Percentiles rank a stretch among this genome's conserved stretches.
These are phyloP conservation scores for Eucalyptus camaldulensis DNA, from an alignment of 345 rosid species.

Conservation along the genomic window DNA sequence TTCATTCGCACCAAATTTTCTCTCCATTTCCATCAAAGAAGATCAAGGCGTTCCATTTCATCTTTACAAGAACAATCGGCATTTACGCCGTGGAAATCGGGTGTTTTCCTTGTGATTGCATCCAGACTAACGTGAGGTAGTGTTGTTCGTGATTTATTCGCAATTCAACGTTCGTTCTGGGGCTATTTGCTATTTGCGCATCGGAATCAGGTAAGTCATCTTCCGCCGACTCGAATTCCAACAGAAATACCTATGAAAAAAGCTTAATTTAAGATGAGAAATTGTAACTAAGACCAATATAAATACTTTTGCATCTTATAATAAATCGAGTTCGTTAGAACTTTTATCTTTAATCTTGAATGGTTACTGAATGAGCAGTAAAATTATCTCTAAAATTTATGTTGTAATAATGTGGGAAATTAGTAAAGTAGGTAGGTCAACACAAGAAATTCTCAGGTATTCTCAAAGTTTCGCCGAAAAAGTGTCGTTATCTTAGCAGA, in stretches of 20 bases:
- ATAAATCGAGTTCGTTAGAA: neutral
- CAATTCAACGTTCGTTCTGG: too few relatives aligned
- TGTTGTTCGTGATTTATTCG: too few relatives aligned
- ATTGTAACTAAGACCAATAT: rapidly evolving
- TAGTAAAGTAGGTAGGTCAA: neutral
- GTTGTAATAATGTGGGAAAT: rapidly evolving
- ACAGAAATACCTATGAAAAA: rapidly evolving
- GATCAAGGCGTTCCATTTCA: too few relatives aligned
- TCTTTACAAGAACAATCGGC: too few relatives aligned
- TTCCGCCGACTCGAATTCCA: too few relatives aligned
- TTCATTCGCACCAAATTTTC: too few relatives aligned
- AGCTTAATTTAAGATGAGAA: neutral
- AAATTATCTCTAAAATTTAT: neutral
- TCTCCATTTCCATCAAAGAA: too few relatives aligned
- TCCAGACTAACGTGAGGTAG: too few relatives aligned
- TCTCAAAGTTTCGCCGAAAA: neutral
- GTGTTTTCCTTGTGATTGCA: too few relatives aligned
- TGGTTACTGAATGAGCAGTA: rapidly evolving
- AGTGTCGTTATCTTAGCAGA: neutral
- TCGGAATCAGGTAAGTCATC: too few relatives aligned
- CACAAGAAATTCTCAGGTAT: rapidly evolving
- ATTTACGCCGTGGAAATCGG: too few relatives aligned
- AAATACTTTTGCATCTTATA: neutral
- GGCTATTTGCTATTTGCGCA: too few relatives aligned
- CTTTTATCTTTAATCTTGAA: neutral